Evolutionary conservation across 2,329 filamentous ascomycete genomes (phyloP).

Genomic region (Fusarium sp.): DNA sequence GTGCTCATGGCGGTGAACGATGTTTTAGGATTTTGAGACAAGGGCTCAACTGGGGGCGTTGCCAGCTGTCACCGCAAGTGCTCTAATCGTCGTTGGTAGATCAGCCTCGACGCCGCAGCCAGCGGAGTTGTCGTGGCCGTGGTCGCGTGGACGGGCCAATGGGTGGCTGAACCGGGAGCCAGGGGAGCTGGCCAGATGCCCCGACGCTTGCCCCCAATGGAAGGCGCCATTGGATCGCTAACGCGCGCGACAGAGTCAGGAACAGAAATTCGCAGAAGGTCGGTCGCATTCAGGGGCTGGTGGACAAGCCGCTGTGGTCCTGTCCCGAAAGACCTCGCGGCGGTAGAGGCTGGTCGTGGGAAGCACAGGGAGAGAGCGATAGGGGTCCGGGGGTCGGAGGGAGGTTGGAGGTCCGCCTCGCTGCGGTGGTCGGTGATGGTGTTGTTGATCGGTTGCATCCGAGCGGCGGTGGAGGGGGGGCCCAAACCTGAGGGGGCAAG

Average conservation of each 20-base stretch:
- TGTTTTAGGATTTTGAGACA: slow-evolving; percentile 38
- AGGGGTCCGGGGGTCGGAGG: slow-evolving; percentile 12
- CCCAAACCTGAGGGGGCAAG: slow-evolving; percentile 1
- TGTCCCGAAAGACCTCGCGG: slow-evolving; percentile 2
- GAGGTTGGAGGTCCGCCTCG: slow-evolving; percentile 18
- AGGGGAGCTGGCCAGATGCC: slow-evolving; percentile 41
- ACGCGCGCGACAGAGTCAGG: slow-evolving; percentile 32
- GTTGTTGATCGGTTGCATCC: slow-evolving; percentile 46
- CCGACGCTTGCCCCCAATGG: slow-evolving; percentile 39
- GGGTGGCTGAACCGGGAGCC: slow-evolving; percentile 42
- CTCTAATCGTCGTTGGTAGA: slow-evolving; percentile 42
- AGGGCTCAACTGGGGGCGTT: slow-evolving; percentile 31
- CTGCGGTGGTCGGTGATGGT: slow-evolving; percentile 21
- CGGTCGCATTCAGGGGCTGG: slow-evolving; percentile 27
- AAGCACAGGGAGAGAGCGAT: neutral
- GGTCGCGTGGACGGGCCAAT: slow-evolving; percentile 42
- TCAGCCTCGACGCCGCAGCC: slow-evolving; percentile 27
- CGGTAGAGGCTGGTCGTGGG: slow-evolving; percentile 33
- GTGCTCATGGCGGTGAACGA: slow-evolving; percentile 48
- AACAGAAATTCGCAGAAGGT: slow-evolving; percentile 40
- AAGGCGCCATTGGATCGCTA: slow-evolving; percentile 45
- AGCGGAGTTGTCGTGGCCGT: slow-evolving; percentile 29
- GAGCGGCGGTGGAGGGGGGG: slow-evolving; percentile 31
- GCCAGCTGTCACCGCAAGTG: slow-evolving; percentile 51
- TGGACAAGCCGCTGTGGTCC: slow-evolving; percentile 2